Conservation (phyloP, 352 stramenopile genomes). For the Globisporangium viniferum region DNA sequence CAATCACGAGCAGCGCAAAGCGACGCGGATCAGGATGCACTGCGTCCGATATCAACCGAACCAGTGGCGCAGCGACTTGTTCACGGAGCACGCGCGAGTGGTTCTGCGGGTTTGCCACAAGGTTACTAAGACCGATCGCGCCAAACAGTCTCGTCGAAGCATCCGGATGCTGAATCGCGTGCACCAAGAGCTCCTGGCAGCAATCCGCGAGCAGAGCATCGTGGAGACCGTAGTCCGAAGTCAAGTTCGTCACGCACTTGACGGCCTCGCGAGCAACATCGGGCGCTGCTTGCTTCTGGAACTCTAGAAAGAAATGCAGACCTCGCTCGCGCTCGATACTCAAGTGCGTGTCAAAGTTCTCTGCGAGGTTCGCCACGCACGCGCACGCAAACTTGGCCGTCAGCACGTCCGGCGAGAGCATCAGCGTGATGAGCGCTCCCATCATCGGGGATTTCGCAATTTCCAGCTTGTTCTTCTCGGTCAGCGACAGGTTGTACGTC, state of each 20-base stretch:
- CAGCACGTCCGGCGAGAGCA: slow-evolving; percentile 71
- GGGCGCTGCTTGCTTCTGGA: slow-evolving; percentile 32
- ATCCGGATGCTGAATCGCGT: slow-evolving; percentile 59
- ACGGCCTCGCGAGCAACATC: slow-evolving; percentile 59
- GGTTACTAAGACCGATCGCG: slow-evolving; percentile 87
- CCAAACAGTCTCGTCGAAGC: slow-evolving; percentile 81
- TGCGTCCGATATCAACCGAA: slow-evolving; percentile 45
- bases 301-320: slow-evolving; percentile 74
- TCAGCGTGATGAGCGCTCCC: slow-evolving; percentile 80
- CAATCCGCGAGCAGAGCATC: slow-evolving; percentile 72
- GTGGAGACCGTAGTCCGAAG: slow-evolving; percentile 86
- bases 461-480: slow-evolving; percentile 94
- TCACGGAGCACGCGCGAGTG: slow-evolving; percentile 72
- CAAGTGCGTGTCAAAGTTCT: slow-evolving; percentile 89
- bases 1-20: slow-evolving; percentile 84
- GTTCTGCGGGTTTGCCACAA: slow-evolving; percentile 83
- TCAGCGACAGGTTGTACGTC: slow-evolving; percentile 90
- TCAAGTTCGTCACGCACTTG: slow-evolving; percentile 75
- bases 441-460: slow-evolving; percentile 85
- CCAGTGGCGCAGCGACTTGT: slow-evolving; percentile 51
- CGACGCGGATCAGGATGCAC: slow-evolving; percentile 46
- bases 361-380: slow-evolving; percentile 91
- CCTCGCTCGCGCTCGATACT: slow-evolving; percentile 75
- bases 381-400: slow-evolving; percentile 73
- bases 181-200: slow-evolving; percentile 80